Evolutionary conservation across 2,329 filamentous ascomycete genomes (phyloP), one percentile per base, ranked within the genome.

Genomic region (Lomentospora prolificans): DNA sequence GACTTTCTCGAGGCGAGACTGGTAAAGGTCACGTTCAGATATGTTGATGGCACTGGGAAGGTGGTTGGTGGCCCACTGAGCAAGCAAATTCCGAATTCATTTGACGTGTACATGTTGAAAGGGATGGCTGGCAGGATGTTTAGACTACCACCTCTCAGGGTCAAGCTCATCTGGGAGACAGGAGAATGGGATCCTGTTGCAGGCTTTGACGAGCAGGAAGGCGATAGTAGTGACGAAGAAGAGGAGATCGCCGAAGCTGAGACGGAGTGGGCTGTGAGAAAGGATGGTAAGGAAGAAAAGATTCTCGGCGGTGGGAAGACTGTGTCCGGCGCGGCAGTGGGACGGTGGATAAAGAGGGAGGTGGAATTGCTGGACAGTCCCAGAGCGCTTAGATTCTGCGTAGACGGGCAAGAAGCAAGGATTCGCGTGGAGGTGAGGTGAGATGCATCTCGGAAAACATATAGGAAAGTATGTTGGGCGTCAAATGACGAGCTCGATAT

Each of bases 161-260:
- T 92, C 58, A 78, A 76, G 41, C 68, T 97, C 51, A 72, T 94
- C 0, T 95, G 89, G 87, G 90, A 96, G 72, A 96, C 90, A 7
- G 89, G 89, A 19, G 91, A 96, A 68, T 89, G 87, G 82, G 90
- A 96, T 67, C 89, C 89, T 0, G 84, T 90, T 0, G 79, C 79
- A 7, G 77, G 80, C 58, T 80, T 82, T 61, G 77, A 83, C 59
- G 77, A 81, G 3, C 77, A 78, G 28, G 81, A 81, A 46, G 78
- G 72, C 55, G 75, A 74, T 50, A 76, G 74, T 61, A 78, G 76
- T 50, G 78, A 79, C 28, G 77, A 79, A 5, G 75, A 79, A 28
- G 74, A 76, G 4, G 72, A 70, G 2, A 70, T 68, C 10, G 61
- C 64, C 22, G 67, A 70, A 44, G 68, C 62, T 5, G 64, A 70